Base-by-base conservation (phyloP, 768 basidiomycete species). In the Paxillus rubicundulus region DNA sequence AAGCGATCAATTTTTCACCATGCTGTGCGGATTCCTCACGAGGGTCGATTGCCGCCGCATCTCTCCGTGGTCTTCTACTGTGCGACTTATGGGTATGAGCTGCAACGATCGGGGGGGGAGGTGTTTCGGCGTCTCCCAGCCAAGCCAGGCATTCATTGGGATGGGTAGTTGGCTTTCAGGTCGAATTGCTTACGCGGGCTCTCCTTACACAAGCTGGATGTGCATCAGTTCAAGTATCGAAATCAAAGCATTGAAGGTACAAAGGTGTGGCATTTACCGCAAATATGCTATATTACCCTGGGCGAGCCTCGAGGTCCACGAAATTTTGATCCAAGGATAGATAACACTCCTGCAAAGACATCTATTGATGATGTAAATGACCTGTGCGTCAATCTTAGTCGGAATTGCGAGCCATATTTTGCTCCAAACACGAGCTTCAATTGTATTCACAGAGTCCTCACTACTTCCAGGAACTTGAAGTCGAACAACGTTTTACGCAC, bases 401-500 rank as follows among this genome's bases (percentile, higher is more conserved):
- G 16, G 6, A 14, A 44, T 8, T 13, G 24, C 24, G 42, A 44
- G 7, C 3, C 28, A n/a, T n/a, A n/a, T 9, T 27, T 4, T 16
- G 17, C 1, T 28, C 9, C 24, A n/a, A 27, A 28, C 8, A 6
- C 14, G 16, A 7, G 16, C 14, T 78, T 81, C 58, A 60, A 75
- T 13, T 77, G 77, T 37, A 62, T 75, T 16, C 81, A 78, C 53
- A 74, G 78, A 38, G 65, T 67, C 4, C 63, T 86, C 24, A 81
- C 83, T 27, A 81, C 83, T 0, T 85, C 86, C 0, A 85, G 72
- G 74, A 0, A 76, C 80, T 57, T 64, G 54, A 75, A 79, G 6
- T 82, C 82, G 0, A 89, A 87, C 55, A 70, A 82, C 4, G 75
- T 87, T 36, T 76, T 87, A 34, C 78, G 85, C 18, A 67, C 67